Percentiles rank a stretch among this genome's conserved stretches.
These are phyloP conservation scores for Casaregolazyma suthepensis DNA, from an alignment of 1,139 yeast species.

Conservation along the genomic window DNA sequence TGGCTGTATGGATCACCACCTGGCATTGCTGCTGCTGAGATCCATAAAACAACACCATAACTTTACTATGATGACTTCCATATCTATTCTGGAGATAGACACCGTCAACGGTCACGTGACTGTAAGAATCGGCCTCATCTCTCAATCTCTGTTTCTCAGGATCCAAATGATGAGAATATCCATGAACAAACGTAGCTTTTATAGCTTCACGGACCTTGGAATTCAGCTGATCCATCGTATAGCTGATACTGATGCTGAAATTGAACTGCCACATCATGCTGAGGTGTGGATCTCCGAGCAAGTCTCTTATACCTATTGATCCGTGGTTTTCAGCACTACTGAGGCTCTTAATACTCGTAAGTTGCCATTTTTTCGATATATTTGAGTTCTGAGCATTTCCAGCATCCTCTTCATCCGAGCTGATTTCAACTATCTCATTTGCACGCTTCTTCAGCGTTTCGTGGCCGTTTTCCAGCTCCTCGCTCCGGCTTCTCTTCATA, in stretches of 20 bases:
- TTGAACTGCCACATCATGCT: constrained; percentile 28
- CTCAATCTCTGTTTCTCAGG: constrained; percentile 3
- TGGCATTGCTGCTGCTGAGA: constrained; percentile 17
- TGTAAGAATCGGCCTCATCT: constrained; percentile 13
- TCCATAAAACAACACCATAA: constrained; percentile 30
- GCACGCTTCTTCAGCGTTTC: background rate
- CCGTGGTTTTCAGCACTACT: constrained; percentile 18
- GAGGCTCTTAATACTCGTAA: constrained; percentile 15
- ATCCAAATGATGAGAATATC: constrained; percentile 14
- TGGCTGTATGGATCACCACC: constrained; percentile 33
- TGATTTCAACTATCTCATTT: background rate
- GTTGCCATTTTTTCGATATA: constrained; percentile 3
- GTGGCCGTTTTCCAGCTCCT: background rate
- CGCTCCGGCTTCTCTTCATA: background rate
- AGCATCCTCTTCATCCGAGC: background rate
- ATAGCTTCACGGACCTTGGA: constrained; percentile 15
- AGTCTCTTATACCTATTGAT: constrained; percentile 17
- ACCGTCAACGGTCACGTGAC: constrained; percentile 18
- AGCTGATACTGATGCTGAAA: constrained; percentile 25
- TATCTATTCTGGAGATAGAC: constrained; percentile 20
- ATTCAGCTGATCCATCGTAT: constrained; percentile 23
- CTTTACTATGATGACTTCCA: constrained; percentile 33
- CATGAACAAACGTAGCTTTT: constrained; percentile 25
- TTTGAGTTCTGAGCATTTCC: background rate
- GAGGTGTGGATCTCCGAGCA: constrained; percentile 16